Base-by-base conservation (phyloP, 2,329 filamentous ascomycete species). In the Fusarium brachygibbosum region DNA sequence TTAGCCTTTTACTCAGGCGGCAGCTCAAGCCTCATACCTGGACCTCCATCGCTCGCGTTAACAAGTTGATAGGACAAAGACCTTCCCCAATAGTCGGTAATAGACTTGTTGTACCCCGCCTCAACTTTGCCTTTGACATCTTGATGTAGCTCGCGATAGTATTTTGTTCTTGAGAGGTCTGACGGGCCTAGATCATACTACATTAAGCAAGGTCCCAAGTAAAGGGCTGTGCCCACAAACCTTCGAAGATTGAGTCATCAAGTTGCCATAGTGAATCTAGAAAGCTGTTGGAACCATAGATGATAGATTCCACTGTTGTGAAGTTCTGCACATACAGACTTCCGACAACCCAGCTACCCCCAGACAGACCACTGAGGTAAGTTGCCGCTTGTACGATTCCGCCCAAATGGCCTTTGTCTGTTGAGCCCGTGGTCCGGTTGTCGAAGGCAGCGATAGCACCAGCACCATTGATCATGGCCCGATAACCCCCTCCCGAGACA, bases 81-180 rank as follows among this genome's bases (percentile, higher is more conserved):
- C 46, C 93, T 87, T 21, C 91, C 91, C 90, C 93, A 95, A 76
- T 93, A 92, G 79, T 97, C 93, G 0, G 93, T 96, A 55, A 96
- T 84, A 2, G 91, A 89, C 2, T 85, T 87, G 45, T 64, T 79
- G 53, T 68, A 94, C 1, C 88, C 87, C 6, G 90, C 90, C 60
- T 90, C 78, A 2, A 76, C 73, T 80, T 95, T 96, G 6, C 77
- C 82, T 0, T 82, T 69, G 1, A 94, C 90, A 16, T 87, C 82
- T 13, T 86, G 78, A 8, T 81, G 75, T 17, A 95, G 78, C 29
- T 89, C 82, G 5, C 79, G 79, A 75, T 88, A 94, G 78, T 95
- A 94, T 23, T 66, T 41, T 10, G 46, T 21, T 41, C 23, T 21
- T 10, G 51, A 52, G 19, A 70, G 11, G 6, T 28, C 52, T 16